phyloP scores from a whole-genome alignment of 768 basidiomycete species.

The Kondoa subrosea region DNA sequence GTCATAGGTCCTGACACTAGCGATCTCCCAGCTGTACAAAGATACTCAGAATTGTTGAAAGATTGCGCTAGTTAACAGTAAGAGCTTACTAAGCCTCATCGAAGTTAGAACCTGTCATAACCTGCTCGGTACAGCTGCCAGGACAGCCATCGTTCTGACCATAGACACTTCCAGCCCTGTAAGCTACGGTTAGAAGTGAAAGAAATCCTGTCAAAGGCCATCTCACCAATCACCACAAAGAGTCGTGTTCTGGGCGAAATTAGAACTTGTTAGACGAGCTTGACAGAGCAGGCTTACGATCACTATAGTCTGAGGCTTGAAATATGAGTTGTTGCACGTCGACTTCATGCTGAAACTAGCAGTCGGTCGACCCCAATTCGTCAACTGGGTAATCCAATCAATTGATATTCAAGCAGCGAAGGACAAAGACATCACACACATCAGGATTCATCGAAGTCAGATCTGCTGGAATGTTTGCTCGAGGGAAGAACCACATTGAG shows the following conservation, averaged over 20 bases:
- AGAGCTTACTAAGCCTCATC: not conserved
- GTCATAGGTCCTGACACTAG: not conserved
- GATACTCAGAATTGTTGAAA: not conserved
- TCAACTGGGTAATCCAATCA: conserved; percentile 27
- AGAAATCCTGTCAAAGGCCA: too few relatives aligned
- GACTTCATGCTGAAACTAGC: conserved; percentile 33
- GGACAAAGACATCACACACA: not conserved
- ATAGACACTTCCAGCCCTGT: too few relatives aligned
- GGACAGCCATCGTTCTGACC: too few relatives aligned
- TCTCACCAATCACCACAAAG: not conserved
- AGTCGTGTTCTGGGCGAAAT: not conserved
- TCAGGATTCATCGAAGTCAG: conserved; percentile 28
- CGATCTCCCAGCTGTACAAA: not conserved
- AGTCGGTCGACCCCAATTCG: conserved; percentile 36
- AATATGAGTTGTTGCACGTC: conserved; percentile 34
- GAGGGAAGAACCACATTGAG: conserved; percentile 39
- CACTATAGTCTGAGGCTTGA: conserved; percentile 26
- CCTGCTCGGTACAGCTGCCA: not conserved
- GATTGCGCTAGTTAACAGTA: not conserved
- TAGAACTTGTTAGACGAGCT: not conserved
- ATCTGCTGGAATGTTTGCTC: conserved; percentile 28
- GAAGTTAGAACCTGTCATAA: not conserved
- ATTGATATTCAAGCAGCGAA: not conserved
- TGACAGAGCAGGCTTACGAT: not conserved
- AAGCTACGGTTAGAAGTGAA: too few relatives aligned